Conservation (phyloP, 225 moss, liverwort and hornwort genomes). For the Polytrichum commune region DNA sequence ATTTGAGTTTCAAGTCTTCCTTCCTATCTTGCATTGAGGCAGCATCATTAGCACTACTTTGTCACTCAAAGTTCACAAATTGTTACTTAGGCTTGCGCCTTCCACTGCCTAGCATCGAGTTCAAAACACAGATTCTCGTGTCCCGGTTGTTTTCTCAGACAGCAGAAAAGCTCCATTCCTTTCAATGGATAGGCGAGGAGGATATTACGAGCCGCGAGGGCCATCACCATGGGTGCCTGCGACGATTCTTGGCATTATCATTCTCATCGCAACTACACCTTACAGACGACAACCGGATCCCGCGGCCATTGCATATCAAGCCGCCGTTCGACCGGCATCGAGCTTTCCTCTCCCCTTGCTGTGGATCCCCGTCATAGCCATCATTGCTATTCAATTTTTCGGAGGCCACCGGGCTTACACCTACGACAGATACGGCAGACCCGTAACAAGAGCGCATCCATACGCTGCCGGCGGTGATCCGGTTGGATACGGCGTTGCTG, state of each 20-base stretch:
- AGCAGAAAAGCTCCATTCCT: not conserved
- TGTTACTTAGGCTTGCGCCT: too few species aligned
- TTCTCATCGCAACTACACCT: slow-evolving; percentile 36
- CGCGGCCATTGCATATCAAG: slow-evolving; percentile 27
- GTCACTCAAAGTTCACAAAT: too few species aligned
- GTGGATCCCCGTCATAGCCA: slow-evolving; percentile 35
- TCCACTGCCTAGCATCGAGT: too few species aligned
- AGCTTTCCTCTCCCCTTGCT: slow-evolving; percentile 29
- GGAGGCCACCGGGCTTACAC: slow-evolving; percentile 17
- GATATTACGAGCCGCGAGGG: slow-evolving; percentile 35
- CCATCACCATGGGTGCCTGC: slow-evolving; percentile 49
- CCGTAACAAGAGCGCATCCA: slow-evolving; percentile 1
- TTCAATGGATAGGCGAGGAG: slow-evolving; percentile 29
- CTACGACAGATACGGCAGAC: slow-evolving; percentile 17
- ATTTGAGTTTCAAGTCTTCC: too few species aligned
- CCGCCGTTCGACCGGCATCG: slow-evolving; percentile 8
- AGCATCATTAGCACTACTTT: not conserved
- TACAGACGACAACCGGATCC: slow-evolving; percentile 23
- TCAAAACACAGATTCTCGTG: not conserved
- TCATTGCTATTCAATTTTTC: slow-evolving; percentile 29
- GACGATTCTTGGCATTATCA: slow-evolving; percentile 31
- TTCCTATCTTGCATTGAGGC: too few species aligned
- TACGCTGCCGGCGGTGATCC: slow-evolving; percentile 18
- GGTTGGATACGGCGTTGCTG: not conserved
- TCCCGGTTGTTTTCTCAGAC: not conserved